These are phyloP conservation scores for Ceratocystis colombiana DNA, from an alignment of 2,329 filamentous ascomycete species.

Conservation along the genomic window DNA sequence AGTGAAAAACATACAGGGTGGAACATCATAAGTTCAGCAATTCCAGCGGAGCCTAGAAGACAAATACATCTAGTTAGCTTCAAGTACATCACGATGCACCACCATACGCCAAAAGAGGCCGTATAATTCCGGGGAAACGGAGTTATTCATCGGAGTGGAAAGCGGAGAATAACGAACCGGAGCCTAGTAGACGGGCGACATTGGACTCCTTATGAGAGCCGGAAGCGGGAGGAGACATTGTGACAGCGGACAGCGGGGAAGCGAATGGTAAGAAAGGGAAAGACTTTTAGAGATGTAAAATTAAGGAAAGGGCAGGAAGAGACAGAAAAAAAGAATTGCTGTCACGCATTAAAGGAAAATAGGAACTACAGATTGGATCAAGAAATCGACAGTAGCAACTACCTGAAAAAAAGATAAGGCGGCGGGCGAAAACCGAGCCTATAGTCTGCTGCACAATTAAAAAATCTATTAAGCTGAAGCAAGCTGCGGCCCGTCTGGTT, in stretches of 20 bases:
- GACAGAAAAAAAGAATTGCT: neutral
- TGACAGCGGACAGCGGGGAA: neutral
- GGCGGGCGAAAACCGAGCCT: conserved; percentile 24
- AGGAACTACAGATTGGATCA: neutral
- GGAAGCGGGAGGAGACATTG: conserved; percentile 49
- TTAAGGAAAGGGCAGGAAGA: neutral
- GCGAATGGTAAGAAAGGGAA: conserved; percentile 15
- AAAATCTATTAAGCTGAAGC: neutral
- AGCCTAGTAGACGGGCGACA: conserved; percentile 76
- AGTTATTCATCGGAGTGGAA: neutral
- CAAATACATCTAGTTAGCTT: neutral
- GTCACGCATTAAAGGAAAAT: neutral
- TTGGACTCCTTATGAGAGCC: conserved; percentile 71
- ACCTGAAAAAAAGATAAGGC: neutral
- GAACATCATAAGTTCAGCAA: conserved; percentile 86
- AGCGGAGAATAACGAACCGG: conserved; percentile 51
- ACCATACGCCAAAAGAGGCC: neutral
- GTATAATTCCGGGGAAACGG: neutral
- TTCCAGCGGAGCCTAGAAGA: conserved; percentile 69
- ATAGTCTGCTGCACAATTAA: neutral
- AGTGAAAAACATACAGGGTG: conserved; percentile 55
- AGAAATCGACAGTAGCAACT: conserved; percentile 7
- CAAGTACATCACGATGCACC: neutral
- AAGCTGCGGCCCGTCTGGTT: neutral
- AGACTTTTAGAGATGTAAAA: neutral